Base-by-base conservation (phyloP, 1,284 basidiomycete species). In the Tilletia horrida region DNA sequence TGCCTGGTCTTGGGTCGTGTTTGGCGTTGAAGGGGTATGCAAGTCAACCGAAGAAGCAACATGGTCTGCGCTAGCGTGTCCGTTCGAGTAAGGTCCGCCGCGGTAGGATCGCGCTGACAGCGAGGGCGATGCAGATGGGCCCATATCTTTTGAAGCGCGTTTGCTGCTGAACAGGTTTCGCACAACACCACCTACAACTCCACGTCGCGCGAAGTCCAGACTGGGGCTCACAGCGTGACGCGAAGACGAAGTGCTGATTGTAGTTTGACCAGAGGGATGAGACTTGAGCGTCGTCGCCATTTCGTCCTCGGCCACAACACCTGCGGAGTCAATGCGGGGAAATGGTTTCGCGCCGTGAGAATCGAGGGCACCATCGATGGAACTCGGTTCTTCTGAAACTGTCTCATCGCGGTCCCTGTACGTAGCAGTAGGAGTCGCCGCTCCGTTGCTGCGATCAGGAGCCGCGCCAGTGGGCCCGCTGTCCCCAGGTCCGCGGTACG, bases 401-500 rank as follows among this genome's bases (percentile, higher is more conserved):
- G 27, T 29, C 27, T 59, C 55, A 21, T 59, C 55, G 27, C 55
- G 55, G 4, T 59, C 55, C n/a, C 31, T 31, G 55, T 16, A 59
- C 11, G 18, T 16, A 7, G 55, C 27, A 14, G 35, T 44, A n/a
- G 43, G 35, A 21, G 48, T 31, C n/a, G 64, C 48, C 35, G 50
- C 50, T 25, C 35, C 47, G 14, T 44, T 61, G 21, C 44, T 13
- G 43, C 31, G 65, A n/a, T 61, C 52, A 52, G 14, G 29, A 21
- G 21, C 6, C 13, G 50, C 50, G 50, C 55, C 3, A 29, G 50
- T 35, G 13, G 29, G 61, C 11, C 25, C 6, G 63, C 18, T 40
- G 18, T 35, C 47, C 25, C 61, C 65, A n/a, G 64, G 64, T 13
- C 63, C 67, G 29, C 67, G 65, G 31, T 69, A 69, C 25, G 67